phyloP scores from a whole-genome alignment of 768 basidiomycete species.

The Fistulinella prunicolor region DNA sequence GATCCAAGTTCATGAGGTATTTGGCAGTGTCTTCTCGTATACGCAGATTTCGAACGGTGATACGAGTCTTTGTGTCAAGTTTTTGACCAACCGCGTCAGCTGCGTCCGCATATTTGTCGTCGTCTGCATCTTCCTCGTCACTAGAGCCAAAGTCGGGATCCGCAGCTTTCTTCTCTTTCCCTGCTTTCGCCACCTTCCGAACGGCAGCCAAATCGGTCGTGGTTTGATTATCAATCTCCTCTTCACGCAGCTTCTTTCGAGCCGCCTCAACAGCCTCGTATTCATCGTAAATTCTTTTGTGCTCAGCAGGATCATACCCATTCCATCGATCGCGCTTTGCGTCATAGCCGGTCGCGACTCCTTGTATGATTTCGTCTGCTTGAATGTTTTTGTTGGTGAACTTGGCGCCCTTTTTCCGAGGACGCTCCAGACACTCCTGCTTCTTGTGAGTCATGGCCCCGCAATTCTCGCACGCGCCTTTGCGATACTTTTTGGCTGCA shows the following conservation, averaged over 20 bases:
- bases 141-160: conserved; percentile 96
- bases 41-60: conserved; percentile 96
- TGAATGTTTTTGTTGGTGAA: conserved; percentile 88
- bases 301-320: conserved; percentile 89
- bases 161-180: conserved; percentile 62
- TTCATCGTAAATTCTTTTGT: conserved; percentile 87
- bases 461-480: conserved; percentile 99
- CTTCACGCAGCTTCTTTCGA: conserved; percentile 86
- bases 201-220: conserved; percentile 89
- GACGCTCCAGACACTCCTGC: conserved; percentile 92
- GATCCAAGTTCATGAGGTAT: conserved; percentile 95
- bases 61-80: conserved; percentile 95
- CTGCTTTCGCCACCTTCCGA: conserved; percentile 92
- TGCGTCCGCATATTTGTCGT: conserved; percentile 97
- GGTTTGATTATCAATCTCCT: conserved; percentile 97
- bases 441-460: conserved; percentile 93
- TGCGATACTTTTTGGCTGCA: conserved; percentile 94
- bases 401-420: conserved; percentile 93
- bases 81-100: conserved; percentile 98
- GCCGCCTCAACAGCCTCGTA: conserved; percentile 91
- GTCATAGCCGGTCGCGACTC: conserved; percentile 75
- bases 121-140: conserved; percentile 93
- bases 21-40: conserved; percentile 99
- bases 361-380: conserved; percentile 87
- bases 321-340: conserved; percentile 99